A percentile compares a stretch with the other conserved stretches of the same genome.
These are phyloP conservation scores for Helotiales sp. DNA, from an alignment of 2,329 filamentous ascomycete genomes.

Conservation along the genomic window DNA sequence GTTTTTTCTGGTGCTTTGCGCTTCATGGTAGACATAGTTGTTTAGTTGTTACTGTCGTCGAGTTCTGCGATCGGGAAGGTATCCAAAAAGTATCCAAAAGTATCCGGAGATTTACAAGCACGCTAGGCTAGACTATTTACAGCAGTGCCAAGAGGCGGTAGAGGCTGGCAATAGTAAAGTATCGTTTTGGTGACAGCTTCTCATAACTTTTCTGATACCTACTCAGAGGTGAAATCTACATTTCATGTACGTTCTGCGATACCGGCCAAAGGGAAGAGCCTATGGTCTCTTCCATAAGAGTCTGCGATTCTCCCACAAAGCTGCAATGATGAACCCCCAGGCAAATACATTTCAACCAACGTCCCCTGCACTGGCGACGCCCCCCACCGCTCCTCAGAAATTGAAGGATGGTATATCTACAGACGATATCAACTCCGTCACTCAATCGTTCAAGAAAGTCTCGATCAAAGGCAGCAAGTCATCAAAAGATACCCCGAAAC, in stretches of 20 bases:
- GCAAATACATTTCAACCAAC: slow-evolving; percentile 7
- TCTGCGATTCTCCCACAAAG: not conserved
- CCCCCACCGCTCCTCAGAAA: not conserved
- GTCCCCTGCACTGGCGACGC: not conserved
- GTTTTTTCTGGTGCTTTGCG: slow-evolving; percentile 36
- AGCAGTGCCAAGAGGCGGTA: not conserved
- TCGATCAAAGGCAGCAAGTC: not conserved
- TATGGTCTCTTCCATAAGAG: not conserved
- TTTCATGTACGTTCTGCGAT: not conserved
- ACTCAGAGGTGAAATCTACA: not conserved
- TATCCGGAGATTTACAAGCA: not conserved
- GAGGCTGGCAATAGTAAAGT: not conserved
- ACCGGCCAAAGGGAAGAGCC: not conserved
- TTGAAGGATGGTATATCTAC: not conserved
- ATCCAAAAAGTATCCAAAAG: not conserved
- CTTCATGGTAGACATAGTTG: slow-evolving; percentile 39
- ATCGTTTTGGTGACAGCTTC: not conserved
- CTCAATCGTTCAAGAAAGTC: slow-evolving; percentile 10
- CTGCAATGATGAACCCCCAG: slow-evolving; percentile 8
- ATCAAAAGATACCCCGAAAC: not conserved
- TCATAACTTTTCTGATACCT: not conserved
- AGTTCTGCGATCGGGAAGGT: not conserved
- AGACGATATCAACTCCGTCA: slow-evolving; percentile 4
- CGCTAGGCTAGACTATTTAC: not conserved
- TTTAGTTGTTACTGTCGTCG: too few relatives aligned